Evolutionary conservation across 1,284 basidiomycete genomes (phyloP), one percentile per base, ranked within the genome.

Genomic region (Pyrrhoderma lamaoense): DNA sequence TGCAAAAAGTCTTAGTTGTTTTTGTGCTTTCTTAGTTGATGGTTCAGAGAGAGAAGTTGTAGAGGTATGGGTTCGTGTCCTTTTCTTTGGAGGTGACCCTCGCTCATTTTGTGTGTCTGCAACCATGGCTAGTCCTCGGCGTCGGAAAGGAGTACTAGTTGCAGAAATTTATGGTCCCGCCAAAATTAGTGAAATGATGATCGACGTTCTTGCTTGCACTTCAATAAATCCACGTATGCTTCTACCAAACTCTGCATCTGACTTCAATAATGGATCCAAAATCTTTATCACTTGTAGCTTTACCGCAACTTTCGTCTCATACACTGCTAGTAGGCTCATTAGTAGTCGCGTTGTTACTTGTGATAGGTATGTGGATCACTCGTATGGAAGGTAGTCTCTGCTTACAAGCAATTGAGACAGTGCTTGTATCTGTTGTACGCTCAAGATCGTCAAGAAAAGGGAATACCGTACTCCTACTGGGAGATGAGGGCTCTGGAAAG

Each of bases 401-500:
- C 43, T 36, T 16, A 27, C 21, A 21, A 46, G 46, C 35, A 14
- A 34, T 16, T 42, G 22, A 19, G 34, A 34, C 51, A 67, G 66
- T 34, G 58, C 62, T 42, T 11, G 52, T 76, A 16, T 58, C 76
- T 27, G 65, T 76, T 21, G 66, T 65, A 37, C 69, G 68, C 47
- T 68, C 69, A 53, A 77, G 67, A 57, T 70, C 75, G 2, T 68
- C 64, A 38, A 66, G 72, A 2, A 69, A 65, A 61, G 80, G 82
- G 35, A 77, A 76, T 62, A 66, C 74, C 11, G 61, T 90, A 5
- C 65, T 90, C 3, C 67, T 90, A 18, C 72, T 85, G 11, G 87
- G 88, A 1, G 70, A 80, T 42, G 73, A 80, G 3, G 85, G 88
- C 64, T 74, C 78, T 2, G 87, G 87, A 25, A 90, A 90, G 67